Evolutionary conservation across 2,329 filamentous ascomycete genomes (phyloP).

Genomic region (Sarocladium brachiariae): DNA sequence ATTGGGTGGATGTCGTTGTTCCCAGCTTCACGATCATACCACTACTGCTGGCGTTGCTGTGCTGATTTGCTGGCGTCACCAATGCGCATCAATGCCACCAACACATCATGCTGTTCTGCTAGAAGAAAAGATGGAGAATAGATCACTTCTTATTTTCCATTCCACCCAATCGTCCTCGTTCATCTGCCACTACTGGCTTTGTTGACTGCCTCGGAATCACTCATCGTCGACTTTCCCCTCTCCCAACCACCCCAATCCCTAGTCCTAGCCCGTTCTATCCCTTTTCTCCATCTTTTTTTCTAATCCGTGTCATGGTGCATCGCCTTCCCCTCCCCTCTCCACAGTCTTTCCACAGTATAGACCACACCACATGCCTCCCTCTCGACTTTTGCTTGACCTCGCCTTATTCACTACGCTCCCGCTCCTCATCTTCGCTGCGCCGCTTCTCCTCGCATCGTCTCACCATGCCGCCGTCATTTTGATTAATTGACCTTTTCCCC

Average conservation of each 20-base stretch:
- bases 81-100: no score
- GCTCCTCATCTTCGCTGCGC: no score
- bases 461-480: not conserved
- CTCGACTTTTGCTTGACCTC: not conserved
- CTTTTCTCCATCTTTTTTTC: constrained; percentile 9
- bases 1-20: no score
- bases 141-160: no score
- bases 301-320: not conserved
- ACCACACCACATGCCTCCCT: constrained; percentile 16
- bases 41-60: no score
- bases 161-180: no score
- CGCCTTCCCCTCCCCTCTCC: constrained; percentile 12
- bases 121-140: no score
- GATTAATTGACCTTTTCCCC: not conserved
- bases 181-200: no score
- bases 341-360: constrained; percentile 23
- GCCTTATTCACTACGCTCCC: not conserved
- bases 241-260: not conserved
- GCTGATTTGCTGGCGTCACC: no score
- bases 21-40: no score
- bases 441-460: not conserved
- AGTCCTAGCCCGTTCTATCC: not conserved
- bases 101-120: no score
- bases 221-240: not conserved
- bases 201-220: not conserved